Evolutionary conservation across 73 alveolate genomes (phyloP).

Genomic region (Tetrahymena malaccensis): DNA sequence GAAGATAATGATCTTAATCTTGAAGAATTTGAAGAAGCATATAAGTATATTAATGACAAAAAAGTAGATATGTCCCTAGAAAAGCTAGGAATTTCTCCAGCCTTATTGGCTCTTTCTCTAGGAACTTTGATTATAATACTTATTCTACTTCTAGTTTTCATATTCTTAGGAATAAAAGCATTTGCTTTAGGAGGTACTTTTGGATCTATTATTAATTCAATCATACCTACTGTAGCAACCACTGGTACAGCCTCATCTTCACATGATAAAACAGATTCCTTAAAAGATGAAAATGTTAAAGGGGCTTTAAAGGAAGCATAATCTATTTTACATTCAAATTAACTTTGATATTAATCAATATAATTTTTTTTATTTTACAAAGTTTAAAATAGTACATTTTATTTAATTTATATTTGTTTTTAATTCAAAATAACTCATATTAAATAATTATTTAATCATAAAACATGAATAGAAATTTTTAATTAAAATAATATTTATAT

Average conservation of each 20-base stretch:
- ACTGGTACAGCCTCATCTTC: background rate
- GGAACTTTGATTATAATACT: background rate
- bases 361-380: too few species aligned
- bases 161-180: background rate
- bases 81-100: background rate
- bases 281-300: background rate
- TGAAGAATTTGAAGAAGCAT: background rate
- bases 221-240: background rate
- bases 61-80: background rate
- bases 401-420: too few species aligned
- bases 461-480: too few species aligned
- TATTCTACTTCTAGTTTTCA: background rate
- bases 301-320: background rate
- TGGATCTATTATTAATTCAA: background rate
- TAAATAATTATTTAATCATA: too few species aligned
- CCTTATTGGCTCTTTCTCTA: background rate
- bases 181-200: slow-evolving; percentile 1
- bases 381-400: too few species aligned
- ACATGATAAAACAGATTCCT: background rate
- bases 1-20: background rate
- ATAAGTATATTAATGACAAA: background rate
- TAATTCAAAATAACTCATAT: too few species aligned
- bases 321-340: background rate
- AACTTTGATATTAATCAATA: background rate
- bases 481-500: too few species aligned